Evolutionary conservation across 2,329 filamentous ascomycete species (phyloP).

Genomic region (Cercospora nicotianae): DNA sequence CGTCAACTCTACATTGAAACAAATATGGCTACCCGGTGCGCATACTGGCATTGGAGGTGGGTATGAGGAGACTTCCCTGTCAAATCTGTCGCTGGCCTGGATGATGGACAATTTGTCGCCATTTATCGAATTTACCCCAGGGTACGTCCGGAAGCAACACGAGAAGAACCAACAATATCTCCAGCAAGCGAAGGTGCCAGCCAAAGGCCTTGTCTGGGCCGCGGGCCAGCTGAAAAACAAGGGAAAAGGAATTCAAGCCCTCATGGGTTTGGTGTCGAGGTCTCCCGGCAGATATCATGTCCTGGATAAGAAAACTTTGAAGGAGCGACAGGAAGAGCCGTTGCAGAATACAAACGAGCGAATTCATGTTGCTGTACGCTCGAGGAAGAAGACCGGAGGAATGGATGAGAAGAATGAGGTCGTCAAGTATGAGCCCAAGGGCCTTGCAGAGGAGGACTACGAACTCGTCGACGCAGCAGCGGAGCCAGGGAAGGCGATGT

Average conservation of each 20-base stretch:
- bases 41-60: constrained; percentile 56
- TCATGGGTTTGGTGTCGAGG: constrained; percentile 15
- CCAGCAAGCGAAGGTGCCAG: constrained; percentile 13
- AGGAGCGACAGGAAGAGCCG: constrained; percentile 8
- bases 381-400: constrained; percentile 16
- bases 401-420: constrained; percentile 15
- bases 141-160: constrained; percentile 30
- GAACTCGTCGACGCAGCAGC: constrained; percentile 17
- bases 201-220: constrained; percentile 16
- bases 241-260: constrained; percentile 12
- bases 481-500: constrained; percentile 20
- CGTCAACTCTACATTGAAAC: constrained; percentile 42
- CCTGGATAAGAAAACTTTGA: constrained; percentile 19
- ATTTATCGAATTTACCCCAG: constrained; percentile 38
- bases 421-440: constrained; percentile 18
- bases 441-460: constrained; percentile 13
- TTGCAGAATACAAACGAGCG: constrained; percentile 21
- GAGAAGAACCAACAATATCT: constrained; percentile 16
- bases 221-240: constrained; percentile 17
- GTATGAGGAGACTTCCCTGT: constrained; percentile 35
- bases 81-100: constrained; percentile 43
- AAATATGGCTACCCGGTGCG: constrained; percentile 57
- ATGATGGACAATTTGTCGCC: constrained; percentile 40
- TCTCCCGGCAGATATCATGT: constrained; percentile 19
- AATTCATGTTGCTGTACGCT: constrained; percentile 18